Evolutionary conservation across 805 yeast species (phyloP).

Genomic region (Ogataea corticis): DNA sequence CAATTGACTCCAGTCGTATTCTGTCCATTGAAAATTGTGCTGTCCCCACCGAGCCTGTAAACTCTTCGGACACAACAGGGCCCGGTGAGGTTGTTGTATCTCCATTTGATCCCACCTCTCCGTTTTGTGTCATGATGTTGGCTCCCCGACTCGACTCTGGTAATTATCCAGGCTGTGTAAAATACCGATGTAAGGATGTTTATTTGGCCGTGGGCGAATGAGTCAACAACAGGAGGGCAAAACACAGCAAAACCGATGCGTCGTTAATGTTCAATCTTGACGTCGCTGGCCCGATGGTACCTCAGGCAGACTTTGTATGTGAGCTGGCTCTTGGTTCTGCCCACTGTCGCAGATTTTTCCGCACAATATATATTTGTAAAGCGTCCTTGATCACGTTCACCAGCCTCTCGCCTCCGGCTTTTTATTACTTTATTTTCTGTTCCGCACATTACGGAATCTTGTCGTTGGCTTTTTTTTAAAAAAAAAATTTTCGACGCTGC

Average conservation of each 20-base stretch:
- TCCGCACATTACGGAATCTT: constrained; percentile 5
- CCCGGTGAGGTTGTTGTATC: background rate
- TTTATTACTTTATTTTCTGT: constrained; percentile 3
- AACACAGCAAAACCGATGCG: constrained; percentile 5
- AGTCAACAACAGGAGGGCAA: constrained; percentile 9
- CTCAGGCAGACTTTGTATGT: constrained; percentile 2
- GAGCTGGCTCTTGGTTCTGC: constrained; percentile 6
- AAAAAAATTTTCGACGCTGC: constrained; percentile 2
- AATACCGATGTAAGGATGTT: constrained; percentile 4
- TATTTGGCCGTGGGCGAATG: background rate
- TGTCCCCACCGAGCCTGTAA: background rate
- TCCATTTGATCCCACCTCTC: background rate
- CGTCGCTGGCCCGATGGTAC: constrained; percentile 3
- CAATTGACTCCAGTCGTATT: constrained; percentile 47
- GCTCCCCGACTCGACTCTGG: too few species aligned
- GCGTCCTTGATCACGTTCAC: constrained; percentile 1
- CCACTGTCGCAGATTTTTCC: constrained; percentile 1
- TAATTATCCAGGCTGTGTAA: background rate
- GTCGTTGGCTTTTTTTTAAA: constrained; percentile 5
- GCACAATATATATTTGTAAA: background rate
- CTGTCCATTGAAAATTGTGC: constrained; percentile 36
- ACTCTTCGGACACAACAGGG: background rate
- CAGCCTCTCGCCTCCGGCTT: constrained; percentile 6
- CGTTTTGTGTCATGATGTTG: constrained; percentile 1
- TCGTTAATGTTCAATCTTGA: background rate